phyloP scores from a whole-genome alignment of 441 rosid genomes.

The Corymbia citriodora region DNA sequence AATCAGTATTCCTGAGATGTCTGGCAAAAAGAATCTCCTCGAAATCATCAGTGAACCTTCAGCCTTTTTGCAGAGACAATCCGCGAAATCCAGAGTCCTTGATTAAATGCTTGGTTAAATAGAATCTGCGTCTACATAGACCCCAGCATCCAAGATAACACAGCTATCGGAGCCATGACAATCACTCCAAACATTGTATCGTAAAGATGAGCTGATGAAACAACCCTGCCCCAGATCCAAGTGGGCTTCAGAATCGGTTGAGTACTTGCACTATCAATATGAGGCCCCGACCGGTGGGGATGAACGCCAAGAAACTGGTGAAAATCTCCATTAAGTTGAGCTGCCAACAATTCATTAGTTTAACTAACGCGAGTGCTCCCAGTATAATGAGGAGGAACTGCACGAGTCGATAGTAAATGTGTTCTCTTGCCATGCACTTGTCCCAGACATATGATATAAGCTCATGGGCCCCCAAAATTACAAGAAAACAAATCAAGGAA shows the following conservation, averaged over 20 bases:
- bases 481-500: constrained; percentile 60
- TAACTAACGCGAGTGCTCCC: constrained; percentile 37
- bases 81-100: constrained; percentile 84
- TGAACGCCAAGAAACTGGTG: constrained; percentile 83
- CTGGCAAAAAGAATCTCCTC: neutral
- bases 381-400: constrained; percentile 62
- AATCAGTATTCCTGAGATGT: neutral
- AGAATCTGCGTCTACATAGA: constrained; percentile 88
- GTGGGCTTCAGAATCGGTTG: constrained; percentile 44
- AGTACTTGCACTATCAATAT: constrained; percentile 58
- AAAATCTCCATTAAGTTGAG: constrained; percentile 56
- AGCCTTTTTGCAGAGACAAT: constrained; percentile 65
- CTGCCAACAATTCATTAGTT: constrained; percentile 46
- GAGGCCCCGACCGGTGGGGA: constrained; percentile 87
- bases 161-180: constrained; percentile 68
- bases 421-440: constrained; percentile 64
- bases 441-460: constrained; percentile 54
- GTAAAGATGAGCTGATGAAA: constrained; percentile 66
- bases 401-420: constrained; percentile 68
- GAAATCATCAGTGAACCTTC: constrained; percentile 26
- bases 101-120: constrained; percentile 81
- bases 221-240: constrained; percentile 47
- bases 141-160: constrained; percentile 85
- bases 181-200: constrained; percentile 71
- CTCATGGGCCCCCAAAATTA: constrained; percentile 39